Conservation (phyloP, 2,329 filamentous ascomycete species). For the Sporothrix phasma region DNA sequence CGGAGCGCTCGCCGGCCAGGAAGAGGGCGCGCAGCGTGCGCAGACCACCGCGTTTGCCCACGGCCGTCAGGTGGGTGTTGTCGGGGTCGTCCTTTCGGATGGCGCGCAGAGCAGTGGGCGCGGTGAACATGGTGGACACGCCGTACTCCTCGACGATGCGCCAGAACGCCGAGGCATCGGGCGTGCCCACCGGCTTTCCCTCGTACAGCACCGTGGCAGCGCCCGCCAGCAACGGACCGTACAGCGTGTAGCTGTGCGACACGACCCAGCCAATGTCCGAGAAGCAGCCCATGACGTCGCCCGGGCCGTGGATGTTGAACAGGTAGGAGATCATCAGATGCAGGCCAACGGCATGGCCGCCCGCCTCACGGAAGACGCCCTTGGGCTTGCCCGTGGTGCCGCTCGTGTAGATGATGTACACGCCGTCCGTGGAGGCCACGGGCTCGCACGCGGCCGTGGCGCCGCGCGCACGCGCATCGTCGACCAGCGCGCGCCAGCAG, state of each 20-base stretch:
- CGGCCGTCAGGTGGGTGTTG: constrained; percentile 51
- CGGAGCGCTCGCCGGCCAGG: constrained; percentile 79
- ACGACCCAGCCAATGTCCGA: constrained; percentile 87
- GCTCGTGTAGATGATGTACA: constrained; percentile 90
- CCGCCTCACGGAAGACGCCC: constrained; percentile 72
- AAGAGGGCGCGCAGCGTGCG: constrained; percentile 64
- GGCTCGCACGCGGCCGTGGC: constrained; percentile 66
- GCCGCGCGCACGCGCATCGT: constrained; percentile 57
- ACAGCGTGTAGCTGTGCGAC: constrained; percentile 70
- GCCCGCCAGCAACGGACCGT: constrained; percentile 74
- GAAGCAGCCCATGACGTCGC: constrained; percentile 52
- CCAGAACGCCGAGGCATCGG: constrained; percentile 83
- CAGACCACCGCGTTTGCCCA: constrained; percentile 61
- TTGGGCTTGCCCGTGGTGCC: constrained; percentile 77
- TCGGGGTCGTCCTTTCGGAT: constrained; percentile 79
- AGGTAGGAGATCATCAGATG: constrained; percentile 73
- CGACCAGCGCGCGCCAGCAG: constrained; percentile 63
- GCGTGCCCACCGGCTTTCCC: constrained; percentile 87
- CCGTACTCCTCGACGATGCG: constrained; percentile 74
- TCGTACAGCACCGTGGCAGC: constrained; percentile 84
- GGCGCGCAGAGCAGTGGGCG: constrained; percentile 75
- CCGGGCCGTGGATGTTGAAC: constrained; percentile 72
- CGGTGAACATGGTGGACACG: constrained; percentile 76
- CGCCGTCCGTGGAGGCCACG: constrained; percentile 62
- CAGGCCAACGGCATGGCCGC: constrained; percentile 77